These are phyloP conservation scores for Vicia villosa DNA, from an alignment of 306 rosid species.

Conservation along the genomic window DNA sequence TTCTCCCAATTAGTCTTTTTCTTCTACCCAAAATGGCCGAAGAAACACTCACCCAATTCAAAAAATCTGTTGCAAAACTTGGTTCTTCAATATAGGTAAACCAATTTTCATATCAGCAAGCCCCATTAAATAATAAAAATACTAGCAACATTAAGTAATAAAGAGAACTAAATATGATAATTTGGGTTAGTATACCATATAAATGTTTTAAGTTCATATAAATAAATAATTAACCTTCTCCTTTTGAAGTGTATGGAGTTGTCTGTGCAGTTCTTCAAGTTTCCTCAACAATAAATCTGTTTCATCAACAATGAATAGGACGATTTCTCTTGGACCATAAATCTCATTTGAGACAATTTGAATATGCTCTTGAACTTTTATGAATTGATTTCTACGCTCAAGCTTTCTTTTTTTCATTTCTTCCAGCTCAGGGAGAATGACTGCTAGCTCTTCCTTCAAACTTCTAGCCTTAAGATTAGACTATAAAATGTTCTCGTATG, in stretches of 20 bases:
- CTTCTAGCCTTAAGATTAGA: constrained; percentile 63
- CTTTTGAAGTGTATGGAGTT: constrained; percentile 71
- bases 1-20: background rate
- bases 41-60: constrained; percentile 59
- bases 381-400: constrained; percentile 71
- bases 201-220: constrained; percentile 4
- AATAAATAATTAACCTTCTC: constrained; percentile 75
- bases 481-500: constrained; percentile 60
- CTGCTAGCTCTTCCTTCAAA: constrained; percentile 86
- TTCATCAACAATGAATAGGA: constrained; percentile 60
- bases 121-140: too few species aligned
- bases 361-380: constrained; percentile 70
- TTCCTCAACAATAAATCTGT: constrained; percentile 79
- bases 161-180: constrained; percentile 26
- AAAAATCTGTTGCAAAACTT: constrained; percentile 62
- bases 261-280: constrained; percentile 88
- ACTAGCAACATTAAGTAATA: constrained; percentile 18
- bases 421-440: constrained; percentile 77
- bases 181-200: background rate
- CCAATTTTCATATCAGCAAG: too few species aligned
- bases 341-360: constrained; percentile 68
- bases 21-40: constrained; percentile 51
- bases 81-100: constrained; percentile 74
- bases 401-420: constrained; percentile 81
- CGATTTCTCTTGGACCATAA: constrained; percentile 42